phyloP scores from a whole-genome alignment of 2,329 filamentous ascomycete species.

The Lomentospora prolificans region DNA sequence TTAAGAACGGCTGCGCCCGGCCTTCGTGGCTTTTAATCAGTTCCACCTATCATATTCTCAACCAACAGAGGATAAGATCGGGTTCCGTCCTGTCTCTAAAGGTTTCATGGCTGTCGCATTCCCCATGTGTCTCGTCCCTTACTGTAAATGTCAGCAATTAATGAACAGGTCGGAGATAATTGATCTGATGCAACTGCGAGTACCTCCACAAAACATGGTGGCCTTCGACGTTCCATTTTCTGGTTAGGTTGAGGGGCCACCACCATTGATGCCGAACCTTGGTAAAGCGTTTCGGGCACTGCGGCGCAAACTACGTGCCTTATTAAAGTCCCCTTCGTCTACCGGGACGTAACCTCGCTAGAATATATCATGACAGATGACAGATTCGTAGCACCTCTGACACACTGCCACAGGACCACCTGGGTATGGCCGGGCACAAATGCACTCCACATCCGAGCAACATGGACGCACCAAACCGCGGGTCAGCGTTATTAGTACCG shows the following conservation, averaged over 20 bases:
- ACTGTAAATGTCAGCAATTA: not conserved
- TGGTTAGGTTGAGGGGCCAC: no score
- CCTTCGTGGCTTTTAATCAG: not conserved
- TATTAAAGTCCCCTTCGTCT: not conserved
- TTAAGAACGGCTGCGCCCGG: no score
- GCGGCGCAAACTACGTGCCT: not conserved
- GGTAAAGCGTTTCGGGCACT: no score
- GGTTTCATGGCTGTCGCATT: not conserved
- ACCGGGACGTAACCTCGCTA: slow-evolving; percentile 6
- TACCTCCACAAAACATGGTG: no score
- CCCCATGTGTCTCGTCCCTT: not conserved
- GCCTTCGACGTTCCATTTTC: no score
- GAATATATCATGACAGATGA: not conserved
- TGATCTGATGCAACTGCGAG: not conserved
- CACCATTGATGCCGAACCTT: not conserved
- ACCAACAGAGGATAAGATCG: not conserved
- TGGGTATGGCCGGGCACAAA: not conserved
- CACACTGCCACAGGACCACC: not conserved
- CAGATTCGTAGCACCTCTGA: no score
- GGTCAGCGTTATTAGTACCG: no score
- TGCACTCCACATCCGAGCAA: no score
- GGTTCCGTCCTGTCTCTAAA: not conserved
- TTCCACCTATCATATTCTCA: not conserved
- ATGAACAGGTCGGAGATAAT: not conserved
- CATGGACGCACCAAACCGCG: no score